Evolutionary conservation across 1,284 basidiomycete genomes (phyloP), one percentile per base, ranked within the genome.

Genomic region (Sanghuangporus baumii): DNA sequence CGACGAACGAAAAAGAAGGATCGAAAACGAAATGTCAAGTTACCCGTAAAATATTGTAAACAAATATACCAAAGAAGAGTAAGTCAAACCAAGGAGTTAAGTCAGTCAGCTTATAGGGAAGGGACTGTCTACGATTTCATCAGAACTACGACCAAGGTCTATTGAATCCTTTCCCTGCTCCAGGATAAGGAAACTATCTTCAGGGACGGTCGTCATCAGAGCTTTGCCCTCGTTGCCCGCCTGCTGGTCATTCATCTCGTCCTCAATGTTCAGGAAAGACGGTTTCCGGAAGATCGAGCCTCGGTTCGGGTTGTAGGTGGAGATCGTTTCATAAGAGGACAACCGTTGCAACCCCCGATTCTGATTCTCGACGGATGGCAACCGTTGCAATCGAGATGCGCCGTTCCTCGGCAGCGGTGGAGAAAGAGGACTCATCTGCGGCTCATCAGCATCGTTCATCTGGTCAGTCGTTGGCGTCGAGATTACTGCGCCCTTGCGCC

Each of bases 261-360:
- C 76, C 18, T 82, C 82, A 62, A 89, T 87, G 46, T 88, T 85
- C 58, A 89, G 74, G 70, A 89, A 89, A 2, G 87, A 89, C 11
- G 87, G 84, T 68, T 88, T 87, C 68, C 78, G 79, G 75, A 86
- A 80, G 65, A 88, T 71, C 36, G 71, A 73, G 38, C 72, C 70
- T 47, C 73, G 71, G 58, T 70, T 65, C 41, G 61, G 61, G 54
- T 47, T 65, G 58, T 67, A 66, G 51, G 61, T 65, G 55, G 61
- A 56, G 11, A 62, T 65, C 20, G 60, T 60, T 34, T 64, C 58
- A 43, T 60, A 43, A 48, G 65, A 64, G 7, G 59, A 46, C 18
- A 54, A 23, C 6, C 55, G 59, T 36, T 58, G 31, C 41, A 62
- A 51, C 9, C 57, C 20, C n/a, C 41, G 38, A 16, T 23, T 23